These are phyloP conservation scores for Metschnikowia koreensis DNA, from an alignment of 805 yeast species.

Conservation along the genomic window DNA sequence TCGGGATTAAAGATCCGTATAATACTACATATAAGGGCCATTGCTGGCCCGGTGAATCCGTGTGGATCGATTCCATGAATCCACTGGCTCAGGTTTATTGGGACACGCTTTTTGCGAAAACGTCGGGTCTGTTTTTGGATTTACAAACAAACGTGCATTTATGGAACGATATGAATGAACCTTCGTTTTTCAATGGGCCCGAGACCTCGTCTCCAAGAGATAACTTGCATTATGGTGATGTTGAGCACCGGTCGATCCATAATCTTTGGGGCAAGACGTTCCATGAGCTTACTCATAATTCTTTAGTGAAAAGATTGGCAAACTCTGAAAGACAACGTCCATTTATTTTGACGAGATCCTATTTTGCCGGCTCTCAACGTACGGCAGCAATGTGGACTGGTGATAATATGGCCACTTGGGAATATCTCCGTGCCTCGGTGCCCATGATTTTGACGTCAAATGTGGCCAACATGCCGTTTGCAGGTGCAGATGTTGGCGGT, in stretches of 20 bases:
- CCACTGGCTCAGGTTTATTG: conserved; percentile 61
- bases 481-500: conserved; percentile 97
- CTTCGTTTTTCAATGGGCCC: conserved; percentile 92
- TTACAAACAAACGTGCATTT: conserved; percentile 68
- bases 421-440: conserved; percentile 69
- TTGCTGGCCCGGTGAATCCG: conserved; percentile 97
- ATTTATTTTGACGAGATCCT: conserved; percentile 82
- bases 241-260: conserved; percentile 92
- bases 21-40: conserved; percentile 70
- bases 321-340: conserved; percentile 61
- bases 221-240: conserved; percentile 68
- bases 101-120: conserved; percentile 49
- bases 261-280: conserved; percentile 78
- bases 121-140: conserved; percentile 31
- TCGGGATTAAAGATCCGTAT: conserved; percentile 47
- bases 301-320: conserved; percentile 52
- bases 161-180: conserved; percentile 99
- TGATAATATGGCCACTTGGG: conserved; percentile 94
- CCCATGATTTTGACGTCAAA: conserved; percentile 87
- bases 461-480: conserved; percentile 82
- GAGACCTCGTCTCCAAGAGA: conserved; percentile 90
- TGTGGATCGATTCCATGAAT: conserved; percentile 87
- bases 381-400: conserved; percentile 98
- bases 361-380: conserved; percentile 87
- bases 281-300: conserved; percentile 75